Evolutionary conservation across 495 filamentous ascomycete species (phyloP), one percentile per base, ranked within the genome.

Genomic region (Choiromyces venosus): DNA sequence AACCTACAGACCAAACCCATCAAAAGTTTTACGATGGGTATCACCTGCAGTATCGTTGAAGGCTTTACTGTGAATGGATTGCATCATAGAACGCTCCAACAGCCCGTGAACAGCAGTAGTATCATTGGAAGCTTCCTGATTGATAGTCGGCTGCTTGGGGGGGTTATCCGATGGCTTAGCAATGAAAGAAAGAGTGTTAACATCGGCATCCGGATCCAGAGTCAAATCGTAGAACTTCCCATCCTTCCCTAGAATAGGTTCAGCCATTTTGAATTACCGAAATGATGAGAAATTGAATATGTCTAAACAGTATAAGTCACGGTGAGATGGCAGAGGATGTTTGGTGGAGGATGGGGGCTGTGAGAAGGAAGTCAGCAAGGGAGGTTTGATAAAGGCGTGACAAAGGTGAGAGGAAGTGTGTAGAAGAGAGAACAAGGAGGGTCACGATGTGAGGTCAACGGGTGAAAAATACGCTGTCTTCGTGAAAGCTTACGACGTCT

Each of bases 1-100:
- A 21, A 88, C 90, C 84, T 81, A 94, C 90, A 98, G 84, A 76
- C 91, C 90, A 72, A 99, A 87, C 73, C 97, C 88, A 52, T 97
- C 90, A 81, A 98, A 99, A 0, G 86, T 88, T 75, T 90, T 90
- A 29, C 46, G 46, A 29, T 56, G 46, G 29, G 46, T 12, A 2
- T 29, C 46, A 29, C n/a, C n/a, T 0, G 46, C n/a, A 56, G 46
- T 29, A 29, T 56, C 46, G 10, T 12, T 56, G 10, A 56, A 56
- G 46, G 46, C n/a, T 56, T 56, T 56, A 21, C 2, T 56, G 29
- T 56, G n/a, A 29, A 56, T 56, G 2, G 46, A 56, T 12, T 12
- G 9, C 46, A 25, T 29, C 46, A 56, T 29, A 56, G 46, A 10
- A 25, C 29, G n/a, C 12, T 25, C 46, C n/a, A 14, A n/a, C n/a